These are phyloP conservation scores for Ceratobasidium sp. DNA, from an alignment of 1,284 basidiomycete species.

Conservation along the genomic window DNA sequence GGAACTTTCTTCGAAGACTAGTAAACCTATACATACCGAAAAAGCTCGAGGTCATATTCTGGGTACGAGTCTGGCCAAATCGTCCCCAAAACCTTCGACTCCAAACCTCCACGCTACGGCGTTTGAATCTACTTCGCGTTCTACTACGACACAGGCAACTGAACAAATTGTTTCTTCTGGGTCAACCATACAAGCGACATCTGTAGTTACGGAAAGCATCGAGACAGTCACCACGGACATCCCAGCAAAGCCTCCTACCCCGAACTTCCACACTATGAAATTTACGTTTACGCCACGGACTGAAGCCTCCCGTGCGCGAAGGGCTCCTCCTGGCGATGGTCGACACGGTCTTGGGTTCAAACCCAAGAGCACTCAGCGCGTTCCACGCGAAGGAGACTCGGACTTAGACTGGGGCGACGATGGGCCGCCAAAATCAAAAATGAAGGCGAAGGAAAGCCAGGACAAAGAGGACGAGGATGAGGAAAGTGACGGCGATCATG, in stretches of 20 bases:
- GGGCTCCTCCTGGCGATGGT: neutral
- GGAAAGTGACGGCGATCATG: conserved; percentile 47
- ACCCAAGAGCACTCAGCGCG: neutral
- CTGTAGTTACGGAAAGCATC: neutral
- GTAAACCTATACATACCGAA: neutral
- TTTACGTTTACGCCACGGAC: conserved; percentile 37
- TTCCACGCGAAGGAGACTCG: conserved; percentile 66
- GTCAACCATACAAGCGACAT: neutral
- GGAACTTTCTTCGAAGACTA: neutral
- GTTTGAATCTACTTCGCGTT: conserved; percentile 19
- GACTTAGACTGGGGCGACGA: conserved; percentile 76
- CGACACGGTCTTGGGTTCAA: conserved; percentile 33
- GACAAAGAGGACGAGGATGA: conserved; percentile 53
- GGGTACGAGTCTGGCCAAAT: conserved; percentile 1
- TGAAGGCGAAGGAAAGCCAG: conserved; percentile 39
- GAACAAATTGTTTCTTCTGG: neutral
- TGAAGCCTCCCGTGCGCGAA: conserved; percentile 21
- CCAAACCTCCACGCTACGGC: conserved; percentile 19
- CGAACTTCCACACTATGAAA: conserved; percentile 29
- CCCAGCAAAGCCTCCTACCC: conserved; percentile 19
- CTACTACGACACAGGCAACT: neutral
- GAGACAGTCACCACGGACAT: neutral
- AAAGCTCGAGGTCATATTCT: neutral
- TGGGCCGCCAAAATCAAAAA: conserved; percentile 30
- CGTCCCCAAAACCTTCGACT: neutral